phyloP scores from a whole-genome alignment of 1,139 yeast genomes.

The Debaryomycetaceae sp. region DNA sequence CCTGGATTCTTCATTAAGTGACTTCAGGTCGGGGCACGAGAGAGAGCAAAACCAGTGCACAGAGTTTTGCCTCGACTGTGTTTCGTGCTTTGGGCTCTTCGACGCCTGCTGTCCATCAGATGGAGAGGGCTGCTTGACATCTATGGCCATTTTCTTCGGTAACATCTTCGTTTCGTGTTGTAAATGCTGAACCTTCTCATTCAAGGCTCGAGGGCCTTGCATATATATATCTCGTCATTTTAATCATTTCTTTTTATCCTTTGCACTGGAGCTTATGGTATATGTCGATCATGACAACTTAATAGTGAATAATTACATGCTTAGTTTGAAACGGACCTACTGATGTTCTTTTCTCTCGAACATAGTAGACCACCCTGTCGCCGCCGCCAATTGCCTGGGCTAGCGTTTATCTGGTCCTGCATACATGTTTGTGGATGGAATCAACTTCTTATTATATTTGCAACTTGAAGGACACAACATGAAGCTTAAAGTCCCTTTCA shows the following conservation, averaged over 20 bases:
- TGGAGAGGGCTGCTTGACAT: conserved; percentile 41
- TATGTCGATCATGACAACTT: too few relatives aligned
- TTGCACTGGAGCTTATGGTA: too few relatives aligned
- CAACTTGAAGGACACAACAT: background rate
- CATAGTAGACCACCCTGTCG: too few relatives aligned
- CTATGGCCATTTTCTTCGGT: conserved; percentile 37
- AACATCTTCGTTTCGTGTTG: conserved; percentile 35
- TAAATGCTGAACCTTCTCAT: conserved; percentile 19
- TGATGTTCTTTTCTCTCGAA: too few relatives aligned
- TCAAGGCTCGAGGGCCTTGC: background rate
- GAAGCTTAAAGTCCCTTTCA: background rate
- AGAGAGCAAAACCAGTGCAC: conserved; percentile 40
- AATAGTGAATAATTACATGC: too few relatives aligned
- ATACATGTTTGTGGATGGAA: conserved; percentile 1
- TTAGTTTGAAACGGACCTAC: too few relatives aligned
- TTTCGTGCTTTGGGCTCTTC: conserved; percentile 40
- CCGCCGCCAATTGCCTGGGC: too few relatives aligned
- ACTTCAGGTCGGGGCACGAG: conserved; percentile 34
- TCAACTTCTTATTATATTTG: background rate
- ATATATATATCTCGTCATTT: background rate
- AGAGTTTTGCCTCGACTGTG: conserved; percentile 40
- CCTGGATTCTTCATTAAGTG: conserved; percentile 16
- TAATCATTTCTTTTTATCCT: too few relatives aligned
- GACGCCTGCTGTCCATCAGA: conserved; percentile 41
- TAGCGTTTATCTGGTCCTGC: background rate